Evolutionary conservation across 1,284 basidiomycete species (phyloP), one percentile per base, ranked within the genome.

Genomic region (Singerocomus inundabilis): DNA sequence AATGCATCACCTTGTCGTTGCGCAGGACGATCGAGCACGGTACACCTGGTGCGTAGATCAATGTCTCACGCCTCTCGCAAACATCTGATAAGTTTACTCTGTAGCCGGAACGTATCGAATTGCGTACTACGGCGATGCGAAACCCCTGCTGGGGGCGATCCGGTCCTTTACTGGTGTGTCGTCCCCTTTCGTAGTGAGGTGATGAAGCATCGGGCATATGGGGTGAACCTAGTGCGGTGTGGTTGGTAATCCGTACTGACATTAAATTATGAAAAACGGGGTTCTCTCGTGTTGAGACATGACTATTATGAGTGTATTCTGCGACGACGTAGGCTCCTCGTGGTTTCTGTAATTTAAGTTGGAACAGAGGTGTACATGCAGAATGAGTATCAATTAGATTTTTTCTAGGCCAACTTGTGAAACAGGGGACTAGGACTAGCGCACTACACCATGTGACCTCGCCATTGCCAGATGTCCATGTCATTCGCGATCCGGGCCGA

Each of bases 51-150:
- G 35, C 34, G 62, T 48, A 1, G 10, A 44, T 11, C 29, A 3
- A 3, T 31, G 13, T 39, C 16, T 36, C n/a, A 12, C 11, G n/a
- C 30, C 4, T 15, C 38, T 50, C 2, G 58, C 7, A 2, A 8
- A 24, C 6, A n/a, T n/a, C n/a, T n/a, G n/a, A n/a, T n/a, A n/a
- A n/a, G n/a, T 12, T 5, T 18, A 16, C 32, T 34, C 16, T 37
- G 29, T 53, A 84, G 84, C 77, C 35, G 85, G 84, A 29, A 80
- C 75, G 10, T 92, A 92, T 66, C 81, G 85, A 26, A 66, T 92
- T 32, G 71, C 69, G 39, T 92, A 91, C 66, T 82, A 80, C 53
- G 90, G 88, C 10, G 87, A 91, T 66, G 76, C 80, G 13, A 92
- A 91, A 69, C 72, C 81, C 10, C 62, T 84, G 34, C 70, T 81